phyloP scores from a whole-genome alignment of 1,139 yeast species.

The Arxiozyma bovina region DNA sequence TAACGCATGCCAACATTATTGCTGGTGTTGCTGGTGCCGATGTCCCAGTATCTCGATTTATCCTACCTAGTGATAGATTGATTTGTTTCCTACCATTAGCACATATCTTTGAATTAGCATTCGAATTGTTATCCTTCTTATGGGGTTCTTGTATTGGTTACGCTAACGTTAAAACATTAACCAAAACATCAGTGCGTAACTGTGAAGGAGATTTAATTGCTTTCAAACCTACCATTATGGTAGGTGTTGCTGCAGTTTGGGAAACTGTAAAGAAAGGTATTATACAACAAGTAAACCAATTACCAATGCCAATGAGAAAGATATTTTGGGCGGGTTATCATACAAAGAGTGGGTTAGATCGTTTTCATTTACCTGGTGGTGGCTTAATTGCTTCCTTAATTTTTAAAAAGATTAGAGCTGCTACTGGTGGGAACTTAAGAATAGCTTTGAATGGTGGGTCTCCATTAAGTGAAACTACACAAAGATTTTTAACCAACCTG shows the following conservation, averaged over 20 bases:
- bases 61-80: constrained; percentile 54
- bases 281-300: constrained; percentile 58
- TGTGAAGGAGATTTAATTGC: constrained; percentile 83
- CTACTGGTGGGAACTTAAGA: constrained; percentile 87
- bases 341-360: constrained; percentile 54
- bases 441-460: constrained; percentile 88
- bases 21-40: constrained; percentile 83
- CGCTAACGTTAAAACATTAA: constrained; percentile 85
- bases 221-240: constrained; percentile 89
- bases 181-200: constrained; percentile 73
- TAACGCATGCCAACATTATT: constrained; percentile 66
- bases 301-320: constrained; percentile 61
- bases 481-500: constrained; percentile 64
- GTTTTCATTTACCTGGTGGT: constrained; percentile 67
- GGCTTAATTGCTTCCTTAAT: constrained; percentile 55
- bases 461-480: constrained; percentile 77
- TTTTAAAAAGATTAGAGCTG: constrained; percentile 82
- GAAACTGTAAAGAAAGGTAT: constrained; percentile 93
- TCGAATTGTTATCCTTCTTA: constrained; percentile 68
- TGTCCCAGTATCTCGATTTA: constrained; percentile 46
- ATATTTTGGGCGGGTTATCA: constrained; percentile 84
- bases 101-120: constrained; percentile 61
- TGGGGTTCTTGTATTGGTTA: constrained; percentile 93
- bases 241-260: constrained; percentile 99
- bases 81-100: constrained; percentile 85